Base-by-base conservation (phyloP, 768 basidiomycete genomes). In the Leccinum rimulosum region DNA sequence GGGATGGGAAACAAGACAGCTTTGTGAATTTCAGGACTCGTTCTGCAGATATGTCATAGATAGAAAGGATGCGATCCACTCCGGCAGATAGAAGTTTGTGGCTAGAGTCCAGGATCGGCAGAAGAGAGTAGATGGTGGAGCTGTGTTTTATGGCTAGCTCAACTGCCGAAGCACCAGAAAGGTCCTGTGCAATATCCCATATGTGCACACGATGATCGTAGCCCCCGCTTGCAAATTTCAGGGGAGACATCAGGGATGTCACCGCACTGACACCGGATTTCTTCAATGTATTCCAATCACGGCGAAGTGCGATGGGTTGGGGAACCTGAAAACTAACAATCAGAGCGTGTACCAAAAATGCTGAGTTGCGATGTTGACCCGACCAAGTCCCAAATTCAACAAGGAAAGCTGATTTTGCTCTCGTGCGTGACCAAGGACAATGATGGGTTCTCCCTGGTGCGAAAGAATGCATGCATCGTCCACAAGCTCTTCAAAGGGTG, bases 1-100 rank as follows among this genome's bases (percentile, higher is more conserved):
- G 79, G 59, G 78, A 76, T 5, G 79, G 75, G 30, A 65, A 71
- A 62, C 81, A 82, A 30, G 79, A 80, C 25, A 70, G 66, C 57
- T 75, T 79, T 48, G 80, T 59, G 11, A 73, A 75, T 47, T 72
- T 73, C 22, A 73, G 71, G 35, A 79, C 74, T 8, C 78, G 76
- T 64, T 79, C 77, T 22, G 80, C 76, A 12, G 79, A 73, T 19
- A 83, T 61, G 66, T 84, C 83, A 71, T 73, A 83, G 15, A 80
- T 45, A 52, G 72, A 71, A 47, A 80, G 72, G 54, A 69, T 75
- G 64, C 81, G 76, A 65, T 83, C 82, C 17, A 80, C 82, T 40
- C 81, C 78, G 12, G 79, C 77, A 22, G 80, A 76, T 17, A 79
- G 55, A 14, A 82, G 72, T 64, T 81, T 83, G 60, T 76, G 75